These are phyloP conservation scores for Boletus pseudo-olivaceus DNA, from an alignment of 768 basidiomycete species.

Conservation along the genomic window DNA sequence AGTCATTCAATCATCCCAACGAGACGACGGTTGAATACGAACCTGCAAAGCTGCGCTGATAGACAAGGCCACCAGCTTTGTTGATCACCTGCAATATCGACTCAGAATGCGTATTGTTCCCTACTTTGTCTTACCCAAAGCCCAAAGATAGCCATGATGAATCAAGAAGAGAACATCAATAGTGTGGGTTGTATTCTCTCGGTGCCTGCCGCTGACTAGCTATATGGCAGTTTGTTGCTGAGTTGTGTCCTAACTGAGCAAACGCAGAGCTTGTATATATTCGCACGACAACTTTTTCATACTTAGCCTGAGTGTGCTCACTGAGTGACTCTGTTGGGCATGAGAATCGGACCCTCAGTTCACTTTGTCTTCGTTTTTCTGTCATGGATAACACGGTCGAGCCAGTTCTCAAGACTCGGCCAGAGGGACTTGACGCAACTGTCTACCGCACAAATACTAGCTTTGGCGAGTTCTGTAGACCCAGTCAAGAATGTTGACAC, in stretches of 20 bases:
- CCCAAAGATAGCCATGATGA: constrained; percentile 71
- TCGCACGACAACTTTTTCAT: constrained; percentile 11
- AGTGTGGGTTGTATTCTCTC: neutral
- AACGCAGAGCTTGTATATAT: neutral
- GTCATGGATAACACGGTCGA: constrained; percentile 23
- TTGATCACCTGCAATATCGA: constrained; percentile 73
- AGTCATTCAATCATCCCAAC: neutral
- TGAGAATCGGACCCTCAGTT: constrained; percentile 13
- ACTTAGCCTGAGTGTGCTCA: neutral
- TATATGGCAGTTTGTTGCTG: neutral
- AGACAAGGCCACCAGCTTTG: constrained; percentile 96
- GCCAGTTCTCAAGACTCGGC: constrained; percentile 31
- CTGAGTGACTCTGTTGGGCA: neutral
- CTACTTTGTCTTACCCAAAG: constrained; percentile 62
- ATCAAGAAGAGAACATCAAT: constrained; percentile 2
- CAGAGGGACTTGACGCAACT: constrained; percentile 41
- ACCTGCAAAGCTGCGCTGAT: constrained; percentile 92
- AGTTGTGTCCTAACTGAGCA: neutral
- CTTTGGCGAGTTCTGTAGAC: constrained; percentile 55
- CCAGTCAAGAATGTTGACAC: constrained; percentile 68
- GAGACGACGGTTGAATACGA: constrained; percentile 14
- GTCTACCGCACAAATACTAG: constrained; percentile 46
- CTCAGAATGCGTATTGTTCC: constrained; percentile 1
- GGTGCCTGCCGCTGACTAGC: too few relatives aligned
- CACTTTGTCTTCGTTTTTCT: constrained; percentile 13